A percentile compares a stretch with the other conserved stretches of the same genome.
These are phyloP conservation scores for Plasmodium vivax DNA, from an alignment of 169 alveolate species.

Conservation along the genomic window DNA sequence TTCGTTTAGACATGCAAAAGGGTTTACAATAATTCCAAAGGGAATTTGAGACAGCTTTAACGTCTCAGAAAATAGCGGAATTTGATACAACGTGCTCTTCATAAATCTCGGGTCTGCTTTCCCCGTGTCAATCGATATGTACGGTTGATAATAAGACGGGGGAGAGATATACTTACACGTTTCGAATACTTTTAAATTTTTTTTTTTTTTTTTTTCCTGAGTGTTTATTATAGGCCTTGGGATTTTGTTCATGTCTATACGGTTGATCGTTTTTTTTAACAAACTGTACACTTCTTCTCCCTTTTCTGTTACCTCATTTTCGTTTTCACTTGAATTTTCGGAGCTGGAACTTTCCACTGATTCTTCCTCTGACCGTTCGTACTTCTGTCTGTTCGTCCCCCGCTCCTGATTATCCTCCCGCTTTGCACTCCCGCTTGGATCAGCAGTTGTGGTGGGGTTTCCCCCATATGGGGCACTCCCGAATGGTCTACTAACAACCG, in stretches of 20 bases:
- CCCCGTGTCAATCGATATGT: constrained; percentile 77
- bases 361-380: constrained; percentile 18
- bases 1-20: constrained; percentile 80
- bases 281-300: constrained; percentile 58
- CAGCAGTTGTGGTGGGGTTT: background rate
- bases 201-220: constrained; percentile 34
- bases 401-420: background rate
- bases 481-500: background rate
- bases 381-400: background rate
- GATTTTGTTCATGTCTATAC: constrained; percentile 68
- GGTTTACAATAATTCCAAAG: constrained; percentile 82
- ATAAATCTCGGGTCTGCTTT: constrained; percentile 75
- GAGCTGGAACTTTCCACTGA: constrained; percentile 56
- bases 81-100: constrained; percentile 76
- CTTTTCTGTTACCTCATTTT: constrained; percentile 28
- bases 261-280: constrained; percentile 49
- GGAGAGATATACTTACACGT: constrained; percentile 72
- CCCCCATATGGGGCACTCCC: background rate
- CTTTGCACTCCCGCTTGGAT: background rate
- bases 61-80: constrained; percentile 81
- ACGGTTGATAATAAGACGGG: constrained; percentile 66
- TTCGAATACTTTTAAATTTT: constrained; percentile 43
- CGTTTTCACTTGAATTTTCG: constrained; percentile 45
- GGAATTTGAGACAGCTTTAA: constrained; percentile 77
- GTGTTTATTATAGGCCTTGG: constrained; percentile 62